Conservation (phyloP, 495 filamentous ascomycete genomes). For the Sphaerosporella brunnea region DNA sequence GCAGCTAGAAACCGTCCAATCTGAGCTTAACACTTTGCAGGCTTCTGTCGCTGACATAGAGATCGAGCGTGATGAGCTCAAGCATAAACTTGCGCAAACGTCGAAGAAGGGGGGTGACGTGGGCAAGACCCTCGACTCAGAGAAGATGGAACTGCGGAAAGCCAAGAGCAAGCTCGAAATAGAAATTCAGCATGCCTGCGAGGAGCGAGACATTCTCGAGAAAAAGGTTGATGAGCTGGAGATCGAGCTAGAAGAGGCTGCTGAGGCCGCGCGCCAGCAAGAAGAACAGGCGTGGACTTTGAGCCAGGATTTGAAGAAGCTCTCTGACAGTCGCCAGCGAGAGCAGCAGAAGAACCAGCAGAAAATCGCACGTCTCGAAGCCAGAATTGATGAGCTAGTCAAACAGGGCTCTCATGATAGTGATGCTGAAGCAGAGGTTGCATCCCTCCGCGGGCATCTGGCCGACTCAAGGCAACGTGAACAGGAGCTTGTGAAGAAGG, state of each 20-base stretch:
- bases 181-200: constrained; percentile 36
- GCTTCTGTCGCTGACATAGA: constrained; percentile 36
- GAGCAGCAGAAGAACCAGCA: constrained; percentile 36
- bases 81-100: constrained; percentile 33
- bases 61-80: constrained; percentile 47
- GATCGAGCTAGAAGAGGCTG: constrained; percentile 27
- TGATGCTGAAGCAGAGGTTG: constrained; percentile 18
- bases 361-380: constrained; percentile 23
- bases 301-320: constrained; percentile 23
- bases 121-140: constrained; percentile 35
- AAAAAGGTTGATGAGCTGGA: constrained; percentile 32
- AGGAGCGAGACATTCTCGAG: constrained; percentile 33
- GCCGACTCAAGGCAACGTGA: constrained; percentile 47
- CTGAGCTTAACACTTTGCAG: constrained; percentile 42
- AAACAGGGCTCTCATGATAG: constrained; percentile 27
- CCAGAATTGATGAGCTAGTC: constrained; percentile 26
- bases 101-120: constrained; percentile 33
- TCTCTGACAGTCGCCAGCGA: constrained; percentile 31
- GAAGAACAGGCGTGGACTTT: constrained; percentile 25
- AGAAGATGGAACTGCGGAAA: constrained; percentile 40
- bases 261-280: constrained; percentile 20
- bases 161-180: constrained; percentile 36
- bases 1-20: constrained; percentile 40
- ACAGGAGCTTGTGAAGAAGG: constrained; percentile 42
- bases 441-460: constrained; percentile 28